Evolutionary conservation across 129 eudicot species (phyloP).

Genomic region (Centrapalus pauciflorus): DNA sequence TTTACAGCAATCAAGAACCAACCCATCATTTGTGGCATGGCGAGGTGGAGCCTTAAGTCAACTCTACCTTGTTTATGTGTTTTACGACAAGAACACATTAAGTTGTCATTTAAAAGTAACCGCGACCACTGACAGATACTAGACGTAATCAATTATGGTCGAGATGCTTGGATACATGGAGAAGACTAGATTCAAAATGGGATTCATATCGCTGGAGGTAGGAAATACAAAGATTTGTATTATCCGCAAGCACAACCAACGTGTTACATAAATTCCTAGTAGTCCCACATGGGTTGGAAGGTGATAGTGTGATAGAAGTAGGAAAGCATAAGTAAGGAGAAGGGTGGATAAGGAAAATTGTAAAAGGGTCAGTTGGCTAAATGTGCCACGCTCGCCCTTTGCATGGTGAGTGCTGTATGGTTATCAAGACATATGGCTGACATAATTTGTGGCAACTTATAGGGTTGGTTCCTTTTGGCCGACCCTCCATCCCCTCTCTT

Average conservation of each 20-base stretch:
- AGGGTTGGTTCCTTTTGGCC: conserved; percentile 84
- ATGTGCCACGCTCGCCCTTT: conserved; percentile 67
- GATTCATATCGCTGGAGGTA: conserved; percentile 64
- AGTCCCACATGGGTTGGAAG: conserved; percentile 48
- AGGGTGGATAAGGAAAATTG: neutral
- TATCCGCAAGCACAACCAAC: conserved; percentile 82
- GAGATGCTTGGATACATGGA: conserved; percentile 94
- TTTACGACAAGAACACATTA: neutral
- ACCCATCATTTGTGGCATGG: conserved; percentile 74
- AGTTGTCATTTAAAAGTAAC: neutral
- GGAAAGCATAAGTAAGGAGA: neutral
- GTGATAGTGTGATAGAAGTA: neutral
- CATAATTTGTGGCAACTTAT: conserved; percentile 58
- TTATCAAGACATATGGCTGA: conserved; percentile 98
- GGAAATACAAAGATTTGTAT: conserved; percentile 86
- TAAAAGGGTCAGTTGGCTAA: conserved; percentile 98
- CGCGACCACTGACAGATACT: conserved; percentile 48
- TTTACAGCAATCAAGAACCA: conserved; percentile 77
- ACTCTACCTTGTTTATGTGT: neutral
- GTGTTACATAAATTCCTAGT: conserved; percentile 71
- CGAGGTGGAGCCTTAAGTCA: conserved; percentile 93
- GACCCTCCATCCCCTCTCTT: conserved; percentile 32
- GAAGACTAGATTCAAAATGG: conserved; percentile 91
- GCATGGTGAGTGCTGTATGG: conserved; percentile 81
- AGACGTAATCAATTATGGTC: conserved; percentile 71